Conservation (phyloP, 768 basidiomycete species). For the Amylocystis lapponica region DNA sequence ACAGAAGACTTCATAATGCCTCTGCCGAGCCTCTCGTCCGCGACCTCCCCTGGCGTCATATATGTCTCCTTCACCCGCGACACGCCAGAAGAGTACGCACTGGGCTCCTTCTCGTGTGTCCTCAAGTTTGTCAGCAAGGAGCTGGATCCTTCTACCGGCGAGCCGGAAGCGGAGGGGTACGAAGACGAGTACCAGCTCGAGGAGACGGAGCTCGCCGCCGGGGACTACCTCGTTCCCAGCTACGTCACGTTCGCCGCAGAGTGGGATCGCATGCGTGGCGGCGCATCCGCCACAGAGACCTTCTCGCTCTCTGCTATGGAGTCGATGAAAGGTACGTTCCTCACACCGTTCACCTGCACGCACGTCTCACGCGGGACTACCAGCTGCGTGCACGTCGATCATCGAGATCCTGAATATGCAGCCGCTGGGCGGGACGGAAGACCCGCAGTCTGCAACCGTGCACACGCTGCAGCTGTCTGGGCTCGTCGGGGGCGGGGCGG, state of each 20-base stretch:
- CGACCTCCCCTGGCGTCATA: constrained; percentile 75
- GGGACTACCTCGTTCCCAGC: constrained; percentile 94
- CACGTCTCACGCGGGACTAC: constrained; percentile 12
- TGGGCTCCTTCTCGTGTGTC: constrained; percentile 83
- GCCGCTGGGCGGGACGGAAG: constrained; percentile 85
- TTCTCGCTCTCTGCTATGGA: constrained; percentile 91
- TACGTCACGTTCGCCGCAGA: constrained; percentile 90
- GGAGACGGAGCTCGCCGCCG: constrained; percentile 89
- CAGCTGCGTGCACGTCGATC: constrained; percentile 94
- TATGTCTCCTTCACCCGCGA: constrained; percentile 94
- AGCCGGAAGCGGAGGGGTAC: constrained; percentile 98
- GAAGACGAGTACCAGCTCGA: constrained; percentile 98
- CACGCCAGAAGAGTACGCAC: constrained; percentile 66
- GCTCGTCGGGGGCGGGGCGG: constrained; percentile 88
- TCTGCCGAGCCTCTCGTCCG: constrained; percentile 57
- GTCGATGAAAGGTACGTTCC: constrained; percentile 78
- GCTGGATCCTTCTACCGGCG: constrained; percentile 89
- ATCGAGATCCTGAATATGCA: constrained; percentile 97
- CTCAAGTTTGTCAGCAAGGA: constrained; percentile 97
- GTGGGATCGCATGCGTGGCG: constrained; percentile 87
- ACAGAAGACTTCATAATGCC: constrained; percentile 96
- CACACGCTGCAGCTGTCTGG: constrained; percentile 95
- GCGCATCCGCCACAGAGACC: constrained; percentile 81
- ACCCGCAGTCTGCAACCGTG: constrained; percentile 74
- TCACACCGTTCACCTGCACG: constrained; percentile 11